Evolutionary conservation across 495 filamentous ascomycete genomes (phyloP).

Genomic region (Corynascus novoguineensis): DNA sequence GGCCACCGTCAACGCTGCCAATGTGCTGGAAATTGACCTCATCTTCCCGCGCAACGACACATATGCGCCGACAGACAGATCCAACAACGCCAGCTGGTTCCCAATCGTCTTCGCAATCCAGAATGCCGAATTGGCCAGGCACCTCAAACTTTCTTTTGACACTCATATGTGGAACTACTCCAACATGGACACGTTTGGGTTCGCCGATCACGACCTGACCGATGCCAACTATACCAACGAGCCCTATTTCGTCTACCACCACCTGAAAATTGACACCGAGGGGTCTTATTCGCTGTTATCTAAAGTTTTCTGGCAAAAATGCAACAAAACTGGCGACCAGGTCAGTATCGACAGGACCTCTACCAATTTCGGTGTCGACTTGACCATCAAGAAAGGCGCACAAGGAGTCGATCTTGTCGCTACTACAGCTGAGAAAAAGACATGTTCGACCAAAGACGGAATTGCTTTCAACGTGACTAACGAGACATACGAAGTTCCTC

Average conservation of each 20-base stretch:
- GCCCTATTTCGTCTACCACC: slow-evolving; percentile 22
- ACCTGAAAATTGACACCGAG: slow-evolving; percentile 12
- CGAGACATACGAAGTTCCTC: neutral
- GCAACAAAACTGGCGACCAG: slow-evolving; percentile 14
- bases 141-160: slow-evolving; percentile 8
- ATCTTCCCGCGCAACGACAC: neutral
- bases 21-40: neutral
- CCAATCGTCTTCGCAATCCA: slow-evolving; percentile 36
- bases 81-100: too few species aligned
- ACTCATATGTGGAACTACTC: neutral
- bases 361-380: neutral
- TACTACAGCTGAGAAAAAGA: slow-evolving; percentile 18
- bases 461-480: neutral
- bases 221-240: slow-evolving; percentile 8
- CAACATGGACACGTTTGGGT: too few species aligned
- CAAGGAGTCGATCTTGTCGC: slow-evolving; percentile 27
- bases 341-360: neutral
- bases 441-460: neutral
- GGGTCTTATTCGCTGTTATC: slow-evolving; percentile 11
- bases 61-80: neutral
- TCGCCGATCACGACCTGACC: neutral
- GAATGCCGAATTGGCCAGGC: slow-evolving; percentile 21
- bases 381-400: slow-evolving; percentile 24
- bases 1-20: neutral
- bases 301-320: slow-evolving; percentile 21